Base-by-base conservation (phyloP, 495 filamentous ascomycete genomes). In the Xylaria palmicola region DNA sequence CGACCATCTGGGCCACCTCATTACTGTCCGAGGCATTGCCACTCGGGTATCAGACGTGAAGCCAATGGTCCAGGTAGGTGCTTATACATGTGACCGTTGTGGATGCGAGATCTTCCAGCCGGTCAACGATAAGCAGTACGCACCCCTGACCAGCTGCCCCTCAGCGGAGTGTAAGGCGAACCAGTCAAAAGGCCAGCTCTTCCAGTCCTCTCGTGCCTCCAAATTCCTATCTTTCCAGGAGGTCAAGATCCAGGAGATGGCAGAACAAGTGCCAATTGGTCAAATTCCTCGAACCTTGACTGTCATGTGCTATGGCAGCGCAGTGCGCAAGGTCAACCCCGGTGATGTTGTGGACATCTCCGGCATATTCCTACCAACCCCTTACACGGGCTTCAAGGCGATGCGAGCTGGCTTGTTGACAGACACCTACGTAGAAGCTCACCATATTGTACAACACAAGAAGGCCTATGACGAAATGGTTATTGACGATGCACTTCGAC, bases 141-240 rank as follows among this genome's bases (percentile, higher is more conserved):
- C 87, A 9, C 94, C 94, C 3, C 81, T 98, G 63, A 83, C 87
- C 3, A 85, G 90, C 66, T 98, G 94, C 73, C 83, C 90, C 24
- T 96, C 93, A 7, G 75, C 87, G 12, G 93, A 97, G 65, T 98
- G 94, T 77, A 85, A 89, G 70, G 83, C 82, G 55, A 98, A 98
- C 75, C 90, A 96, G 72, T 83, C 90, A 60, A 96, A 92, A 72
- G 94, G 94, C 30, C 92, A 97, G 69, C 82, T 98, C 36, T 92
- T 94, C 74, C 86, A 93, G 40, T 96, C 92, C 0, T 96, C 93
- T 1, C 84, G 94, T 62, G 94, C 95, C 0, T 97, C 93, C 30
- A 98, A 98, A 71, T 98, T 97, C 71, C 75, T 96, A 67, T 91
- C 94, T 4, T 98, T 98, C 83, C 94, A 98, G 74, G 94, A 98